Percentiles rank a stretch among this genome's conserved stretches.
Evolutionary conservation across 352 stramenopile species (phyloP).

Genomic region (Phytopythium mirpurense): DNA sequence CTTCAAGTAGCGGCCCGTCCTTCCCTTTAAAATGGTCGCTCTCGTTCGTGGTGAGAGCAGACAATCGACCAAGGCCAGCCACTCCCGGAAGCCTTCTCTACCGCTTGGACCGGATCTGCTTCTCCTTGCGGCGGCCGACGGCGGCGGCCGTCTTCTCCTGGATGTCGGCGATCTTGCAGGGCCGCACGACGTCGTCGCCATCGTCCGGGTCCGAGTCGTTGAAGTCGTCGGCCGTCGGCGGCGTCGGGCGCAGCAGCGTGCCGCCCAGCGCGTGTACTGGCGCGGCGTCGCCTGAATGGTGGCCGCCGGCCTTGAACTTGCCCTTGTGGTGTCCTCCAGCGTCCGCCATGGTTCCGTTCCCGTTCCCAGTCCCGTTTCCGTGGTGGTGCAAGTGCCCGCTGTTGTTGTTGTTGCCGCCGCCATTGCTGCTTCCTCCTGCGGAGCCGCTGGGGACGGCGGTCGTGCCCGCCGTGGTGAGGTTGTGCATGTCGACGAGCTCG

Average conservation of each 20-base stretch:
- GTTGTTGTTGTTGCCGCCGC: slow-evolving; percentile 6
- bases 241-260: slow-evolving; percentile 38
- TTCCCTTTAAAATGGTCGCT: too few relatives aligned
- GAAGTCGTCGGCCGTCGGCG: slow-evolving; percentile 66
- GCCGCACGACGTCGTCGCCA: slow-evolving; percentile 49
- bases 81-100: slow-evolving; percentile 12
- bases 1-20: too few relatives aligned
- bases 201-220: slow-evolving; percentile 72
- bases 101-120: slow-evolving; percentile 44
- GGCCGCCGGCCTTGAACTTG: slow-evolving; percentile 19
- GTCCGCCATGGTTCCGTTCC: too few relatives aligned
- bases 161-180: slow-evolving; percentile 75
- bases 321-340: slow-evolving; percentile 21
- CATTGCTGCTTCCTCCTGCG: neutral
- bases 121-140: slow-evolving; percentile 64
- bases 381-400: slow-evolving; percentile 3
- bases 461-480: slow-evolving; percentile 64
- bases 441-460: slow-evolving; percentile 7
- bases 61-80: neutral
- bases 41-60: too few relatives aligned
- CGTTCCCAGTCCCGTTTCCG: neutral
- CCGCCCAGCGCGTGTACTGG: slow-evolving; percentile 7
- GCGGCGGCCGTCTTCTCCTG: slow-evolving; percentile 69
- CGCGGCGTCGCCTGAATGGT: slow-evolving; percentile 3
- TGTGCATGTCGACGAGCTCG: slow-evolving; percentile 84